Evolutionary conservation across 108 stramenopile genomes (phyloP).

Genomic region (Nitzschia palea): DNA sequence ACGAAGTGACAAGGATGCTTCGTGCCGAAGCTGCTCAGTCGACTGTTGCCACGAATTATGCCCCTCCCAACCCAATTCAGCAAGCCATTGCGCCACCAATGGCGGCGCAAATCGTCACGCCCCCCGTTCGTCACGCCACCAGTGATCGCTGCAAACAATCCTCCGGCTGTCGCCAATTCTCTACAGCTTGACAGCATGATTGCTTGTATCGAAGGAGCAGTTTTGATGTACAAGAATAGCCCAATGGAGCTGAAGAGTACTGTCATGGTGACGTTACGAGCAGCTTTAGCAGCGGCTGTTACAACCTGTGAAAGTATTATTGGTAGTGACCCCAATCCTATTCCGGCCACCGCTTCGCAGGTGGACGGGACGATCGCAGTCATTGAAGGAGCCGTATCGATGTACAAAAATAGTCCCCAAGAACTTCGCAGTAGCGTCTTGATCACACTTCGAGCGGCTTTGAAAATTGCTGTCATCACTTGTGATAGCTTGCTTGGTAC

Average conservation of each 20-base stretch:
- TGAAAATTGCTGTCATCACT: constrained; percentile 64
- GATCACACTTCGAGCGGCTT: constrained; percentile 65
- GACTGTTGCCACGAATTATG: background rate
- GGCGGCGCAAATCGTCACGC: constrained; percentile 2
- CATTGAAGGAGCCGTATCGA: constrained; percentile 69
- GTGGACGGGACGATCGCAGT: constrained; percentile 64
- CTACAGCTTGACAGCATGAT: constrained; percentile 38
- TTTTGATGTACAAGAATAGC: constrained; percentile 77
- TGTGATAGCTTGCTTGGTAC: constrained; percentile 48
- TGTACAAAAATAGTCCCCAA: constrained; percentile 74
- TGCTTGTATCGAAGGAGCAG: constrained; percentile 79
- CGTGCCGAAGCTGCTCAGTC: constrained; percentile 13
- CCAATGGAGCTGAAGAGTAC: constrained; percentile 50
- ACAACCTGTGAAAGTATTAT: constrained; percentile 47
- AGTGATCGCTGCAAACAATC: constrained; percentile 13
- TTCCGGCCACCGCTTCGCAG: constrained; percentile 11
- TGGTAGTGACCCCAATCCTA: background rate
- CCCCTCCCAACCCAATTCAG: background rate
- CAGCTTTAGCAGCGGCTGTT: constrained; percentile 70
- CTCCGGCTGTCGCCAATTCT: background rate
- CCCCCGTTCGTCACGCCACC: constrained; percentile 33
- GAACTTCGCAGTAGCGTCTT: constrained; percentile 50
- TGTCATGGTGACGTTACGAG: constrained; percentile 59
- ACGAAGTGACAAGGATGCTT: constrained; percentile 46
- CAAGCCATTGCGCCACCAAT: constrained; percentile 10